Percentiles rank a stretch among this genome's conserved stretches.
Conservation (phyloP, 2,329 filamentous ascomycete genomes). For the Neoascochyta sp. region DNA sequence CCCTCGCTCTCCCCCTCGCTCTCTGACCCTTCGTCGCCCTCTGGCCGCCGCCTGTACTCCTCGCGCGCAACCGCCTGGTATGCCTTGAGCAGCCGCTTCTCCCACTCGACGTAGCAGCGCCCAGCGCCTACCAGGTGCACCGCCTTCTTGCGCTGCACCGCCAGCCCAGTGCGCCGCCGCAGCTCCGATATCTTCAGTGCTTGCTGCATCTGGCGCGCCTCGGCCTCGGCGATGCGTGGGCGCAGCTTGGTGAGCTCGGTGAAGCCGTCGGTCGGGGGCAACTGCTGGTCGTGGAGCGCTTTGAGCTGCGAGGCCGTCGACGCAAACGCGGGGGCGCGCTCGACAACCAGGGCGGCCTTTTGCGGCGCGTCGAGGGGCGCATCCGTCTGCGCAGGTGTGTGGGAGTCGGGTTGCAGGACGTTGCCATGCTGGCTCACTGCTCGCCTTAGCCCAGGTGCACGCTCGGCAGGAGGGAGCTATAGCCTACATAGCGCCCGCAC, state of each 20-base stretch:
- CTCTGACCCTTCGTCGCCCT: slow-evolving; percentile 52
- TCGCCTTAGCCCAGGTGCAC: slow-evolving; percentile 12
- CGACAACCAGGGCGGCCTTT: slow-evolving; percentile 41
- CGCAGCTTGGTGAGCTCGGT: slow-evolving; percentile 56
- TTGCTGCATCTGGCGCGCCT: slow-evolving; percentile 60
- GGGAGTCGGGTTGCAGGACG: slow-evolving; percentile 28
- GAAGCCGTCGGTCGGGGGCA: slow-evolving; percentile 43
- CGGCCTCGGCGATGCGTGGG: slow-evolving; percentile 60
- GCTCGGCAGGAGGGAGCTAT: not conserved
- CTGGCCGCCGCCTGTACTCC: slow-evolving; percentile 56
- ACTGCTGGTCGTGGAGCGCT: slow-evolving; percentile 43
- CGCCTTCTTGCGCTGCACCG: slow-evolving; percentile 65
- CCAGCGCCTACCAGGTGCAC: slow-evolving; percentile 64
- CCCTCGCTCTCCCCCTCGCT: slow-evolving; percentile 28
- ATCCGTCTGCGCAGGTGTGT: slow-evolving; percentile 12
- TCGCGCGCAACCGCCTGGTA: slow-evolving; percentile 63
- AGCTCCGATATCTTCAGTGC: slow-evolving; percentile 60
- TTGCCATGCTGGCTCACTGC: slow-evolving; percentile 42
- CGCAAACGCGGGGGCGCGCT: slow-evolving; percentile 44
- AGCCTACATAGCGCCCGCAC: slow-evolving; percentile 38
- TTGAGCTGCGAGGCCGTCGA: slow-evolving; percentile 44
- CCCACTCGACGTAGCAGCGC: slow-evolving; percentile 66
- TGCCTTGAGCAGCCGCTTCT: slow-evolving; percentile 61
- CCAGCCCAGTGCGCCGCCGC: slow-evolving; percentile 58
- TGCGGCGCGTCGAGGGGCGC: slow-evolving; percentile 20